Evolutionary conservation across 1,284 basidiomycete species (phyloP).

Genomic region (Cryptococcus sp.): DNA sequence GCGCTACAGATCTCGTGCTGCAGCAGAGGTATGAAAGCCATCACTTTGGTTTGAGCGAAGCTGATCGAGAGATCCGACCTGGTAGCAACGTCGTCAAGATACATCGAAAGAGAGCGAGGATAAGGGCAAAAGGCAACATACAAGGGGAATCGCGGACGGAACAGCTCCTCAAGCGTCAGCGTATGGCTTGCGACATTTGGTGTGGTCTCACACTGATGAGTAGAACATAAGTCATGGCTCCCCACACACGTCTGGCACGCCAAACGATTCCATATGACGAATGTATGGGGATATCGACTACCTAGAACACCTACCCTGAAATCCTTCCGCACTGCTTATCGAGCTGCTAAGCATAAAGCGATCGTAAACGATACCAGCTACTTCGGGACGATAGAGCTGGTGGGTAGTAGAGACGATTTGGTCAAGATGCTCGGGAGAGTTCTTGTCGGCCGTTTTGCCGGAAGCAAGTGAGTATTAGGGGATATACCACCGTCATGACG

Average conservation of each 20-base stretch:
- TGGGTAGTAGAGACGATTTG: conserved; percentile 59
- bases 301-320: conserved; percentile 83
- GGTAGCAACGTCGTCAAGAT: conserved; percentile 57
- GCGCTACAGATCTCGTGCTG: conserved; percentile 70
- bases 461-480: conserved; percentile 26
- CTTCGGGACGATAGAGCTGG: conserved; percentile 66
- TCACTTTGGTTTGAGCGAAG: background rate
- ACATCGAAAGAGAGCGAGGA: conserved; percentile 49
- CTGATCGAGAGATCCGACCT: conserved; percentile 64
- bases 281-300: conserved; percentile 84
- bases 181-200: conserved; percentile 10
- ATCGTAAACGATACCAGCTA: conserved; percentile 88
- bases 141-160: conserved; percentile 30
- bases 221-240: conserved; percentile 80
- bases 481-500: too few relatives aligned
- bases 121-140: conserved; percentile 30
- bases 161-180: conserved; percentile 32
- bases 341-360: conserved; percentile 73
- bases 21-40: conserved; percentile 61
- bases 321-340: conserved; percentile 77
- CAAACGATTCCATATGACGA: conserved; percentile 87
- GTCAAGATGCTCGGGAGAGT: conserved; percentile 53
- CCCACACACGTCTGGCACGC: conserved; percentile 93
- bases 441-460: conserved; percentile 29
- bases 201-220: background rate